Percentiles rank a stretch among this genome's conserved stretches.
These are phyloP conservation scores for Anthoceros angustus DNA, from an alignment of 225 moss, liverwort and hornwort species.

Conservation along the genomic window DNA sequence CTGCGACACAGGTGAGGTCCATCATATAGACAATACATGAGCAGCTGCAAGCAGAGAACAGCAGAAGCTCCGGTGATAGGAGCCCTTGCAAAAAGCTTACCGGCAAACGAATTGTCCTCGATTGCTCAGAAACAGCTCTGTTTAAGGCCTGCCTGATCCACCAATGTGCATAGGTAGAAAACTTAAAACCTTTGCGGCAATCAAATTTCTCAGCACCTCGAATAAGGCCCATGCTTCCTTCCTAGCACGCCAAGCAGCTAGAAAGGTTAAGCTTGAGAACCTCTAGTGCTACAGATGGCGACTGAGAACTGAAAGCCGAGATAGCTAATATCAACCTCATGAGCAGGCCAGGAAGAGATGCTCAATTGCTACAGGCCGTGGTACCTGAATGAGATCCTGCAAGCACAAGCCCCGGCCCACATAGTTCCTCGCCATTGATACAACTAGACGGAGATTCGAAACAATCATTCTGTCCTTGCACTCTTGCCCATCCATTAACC, in stretches of 20 bases:
- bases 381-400: not conserved
- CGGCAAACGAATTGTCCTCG: not conserved
- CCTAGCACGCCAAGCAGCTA: not conserved
- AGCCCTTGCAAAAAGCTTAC: not conserved
- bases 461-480: slow-evolving; percentile 1
- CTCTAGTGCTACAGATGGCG: not conserved
- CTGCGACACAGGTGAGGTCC: not conserved
- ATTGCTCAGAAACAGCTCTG: not conserved
- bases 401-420: not conserved
- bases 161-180: slow-evolving; percentile 3
- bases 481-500: not conserved
- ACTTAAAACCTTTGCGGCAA: not conserved
- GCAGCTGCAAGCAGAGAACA: no score
- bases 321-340: no score
- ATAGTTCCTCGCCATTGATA: not conserved
- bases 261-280: not conserved
- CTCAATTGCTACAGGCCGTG: no score
- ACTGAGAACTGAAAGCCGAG: no score
- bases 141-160: slow-evolving; percentile 2
- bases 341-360: no score
- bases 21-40: no score
- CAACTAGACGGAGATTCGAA: not conserved
- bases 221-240: not conserved
- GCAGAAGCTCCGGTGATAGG: not conserved
- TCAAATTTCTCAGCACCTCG: slow-evolving; percentile 4